These are phyloP conservation scores for Starmerella potacharoeniae DNA, from an alignment of 805 yeast genomes.

Conservation along the genomic window DNA sequence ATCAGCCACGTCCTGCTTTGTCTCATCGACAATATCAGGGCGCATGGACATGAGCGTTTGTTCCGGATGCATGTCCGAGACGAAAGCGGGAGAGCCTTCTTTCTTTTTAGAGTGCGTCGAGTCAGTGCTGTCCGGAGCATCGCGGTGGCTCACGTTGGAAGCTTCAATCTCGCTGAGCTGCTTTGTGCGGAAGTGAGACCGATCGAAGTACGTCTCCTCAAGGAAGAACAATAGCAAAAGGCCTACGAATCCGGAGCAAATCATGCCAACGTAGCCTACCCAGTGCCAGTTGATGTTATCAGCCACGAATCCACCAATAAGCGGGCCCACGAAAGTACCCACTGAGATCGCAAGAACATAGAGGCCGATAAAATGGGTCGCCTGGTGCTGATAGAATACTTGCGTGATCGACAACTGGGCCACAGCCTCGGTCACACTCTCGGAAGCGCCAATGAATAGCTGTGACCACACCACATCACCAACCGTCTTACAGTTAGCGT, in stretches of 20 bases:
- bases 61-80: background rate
- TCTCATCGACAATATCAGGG: constrained; percentile 17
- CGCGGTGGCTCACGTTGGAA: constrained; percentile 1
- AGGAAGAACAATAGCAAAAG: constrained; percentile 45
- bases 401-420: constrained; percentile 55
- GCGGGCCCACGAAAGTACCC: constrained; percentile 70
- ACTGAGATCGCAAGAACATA: constrained; percentile 65
- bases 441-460: constrained; percentile 69
- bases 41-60: background rate
- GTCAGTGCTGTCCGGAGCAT: background rate
- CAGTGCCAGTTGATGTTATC: constrained; percentile 56
- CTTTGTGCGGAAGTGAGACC: constrained; percentile 23
- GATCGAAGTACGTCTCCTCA: constrained; percentile 52
- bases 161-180: background rate
- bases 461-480: constrained; percentile 67
- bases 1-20: constrained; percentile 20
- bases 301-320: constrained; percentile 64
- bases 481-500: constrained; percentile 43
- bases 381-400: constrained; percentile 64
- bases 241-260: constrained; percentile 50
- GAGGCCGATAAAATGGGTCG: constrained; percentile 58
- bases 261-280: constrained; percentile 62
- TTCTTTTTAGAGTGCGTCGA: background rate
- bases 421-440: constrained; percentile 70
- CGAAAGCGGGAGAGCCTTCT: background rate